phyloP scores from a whole-genome alignment of 108 stramenopile genomes.

The Nitzschia sp. region DNA sequence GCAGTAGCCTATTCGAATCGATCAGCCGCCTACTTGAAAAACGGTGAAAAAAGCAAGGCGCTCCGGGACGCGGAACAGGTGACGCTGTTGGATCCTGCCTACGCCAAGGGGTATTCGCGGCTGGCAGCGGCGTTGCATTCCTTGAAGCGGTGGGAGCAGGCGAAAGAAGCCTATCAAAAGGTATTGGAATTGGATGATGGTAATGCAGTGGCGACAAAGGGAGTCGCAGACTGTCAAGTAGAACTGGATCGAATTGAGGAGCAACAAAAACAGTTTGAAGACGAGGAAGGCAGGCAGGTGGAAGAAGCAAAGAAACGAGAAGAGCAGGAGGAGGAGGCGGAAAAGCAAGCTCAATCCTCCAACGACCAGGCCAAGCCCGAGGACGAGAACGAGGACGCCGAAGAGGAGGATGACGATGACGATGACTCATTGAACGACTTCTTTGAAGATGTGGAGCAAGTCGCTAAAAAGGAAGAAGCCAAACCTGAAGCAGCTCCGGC shows the following conservation, averaged over 20 bases:
- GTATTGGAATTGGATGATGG: slow-evolving; percentile 55
- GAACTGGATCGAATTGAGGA: slow-evolving; percentile 46
- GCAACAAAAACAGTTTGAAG: slow-evolving; percentile 41
- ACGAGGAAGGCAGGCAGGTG: slow-evolving; percentile 30
- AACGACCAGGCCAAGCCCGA: no score
- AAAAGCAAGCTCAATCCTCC: slow-evolving; percentile 30
- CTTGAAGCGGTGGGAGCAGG: slow-evolving; percentile 66
- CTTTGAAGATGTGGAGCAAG: slow-evolving; percentile 84
- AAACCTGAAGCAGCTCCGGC: slow-evolving; percentile 26
- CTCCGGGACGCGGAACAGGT: slow-evolving; percentile 69
- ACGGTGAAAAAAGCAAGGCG: slow-evolving; percentile 73
- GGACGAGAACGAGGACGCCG: slow-evolving; percentile 3
- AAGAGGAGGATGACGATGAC: slow-evolving; percentile 31
- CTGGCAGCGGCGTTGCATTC: slow-evolving; percentile 78
- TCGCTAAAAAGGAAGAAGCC: slow-evolving; percentile 41
- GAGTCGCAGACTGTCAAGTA: slow-evolving; percentile 56
- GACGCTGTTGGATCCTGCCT: slow-evolving; percentile 43
- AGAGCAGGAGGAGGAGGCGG: slow-evolving; percentile 10
- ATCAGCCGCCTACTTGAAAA: slow-evolving; percentile 80
- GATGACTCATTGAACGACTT: slow-evolving; percentile 84
- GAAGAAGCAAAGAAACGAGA: slow-evolving; percentile 11
- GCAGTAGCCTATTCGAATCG: slow-evolving; percentile 69
- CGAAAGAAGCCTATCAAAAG: slow-evolving; percentile 51
- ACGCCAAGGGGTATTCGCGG: slow-evolving; percentile 71
- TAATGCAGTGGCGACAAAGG: slow-evolving; percentile 63